These are phyloP conservation scores for Helotiales sp. DNA, from an alignment of 2,329 filamentous ascomycete species.

Conservation along the genomic window DNA sequence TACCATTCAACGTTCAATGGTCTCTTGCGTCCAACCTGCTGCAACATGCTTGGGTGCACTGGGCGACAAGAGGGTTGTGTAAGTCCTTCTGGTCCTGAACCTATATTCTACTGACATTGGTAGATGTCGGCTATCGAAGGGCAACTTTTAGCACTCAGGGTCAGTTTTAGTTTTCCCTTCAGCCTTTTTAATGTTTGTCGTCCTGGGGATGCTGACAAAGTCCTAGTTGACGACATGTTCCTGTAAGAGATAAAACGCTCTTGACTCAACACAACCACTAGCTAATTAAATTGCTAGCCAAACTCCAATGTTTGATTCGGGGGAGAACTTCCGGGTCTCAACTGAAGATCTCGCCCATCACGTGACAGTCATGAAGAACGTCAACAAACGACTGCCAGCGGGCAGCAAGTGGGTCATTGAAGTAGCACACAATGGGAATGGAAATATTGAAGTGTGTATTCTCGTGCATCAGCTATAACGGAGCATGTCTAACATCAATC, in stretches of 20 bases:
- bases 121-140: constrained; percentile 39
- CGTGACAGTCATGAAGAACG: constrained; percentile 48
- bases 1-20: constrained; percentile 53
- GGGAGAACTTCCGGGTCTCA: constrained; percentile 55
- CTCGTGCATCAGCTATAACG: background rate
- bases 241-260: constrained; percentile 53
- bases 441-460: constrained; percentile 49
- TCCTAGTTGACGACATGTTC: constrained; percentile 64
- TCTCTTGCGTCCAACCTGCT: constrained; percentile 58
- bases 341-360: constrained; percentile 53
- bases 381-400: constrained; percentile 54
- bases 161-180: constrained; percentile 12
- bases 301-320: constrained; percentile 10
- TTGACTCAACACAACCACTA: background rate
- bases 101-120: background rate
- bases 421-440: constrained; percentile 60
- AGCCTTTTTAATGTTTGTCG: background rate
- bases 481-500: background rate
- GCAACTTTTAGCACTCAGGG: constrained; percentile 37
- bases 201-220: constrained; percentile 21
- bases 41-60: constrained; percentile 67
- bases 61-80: constrained; percentile 62
- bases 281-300: background rate
- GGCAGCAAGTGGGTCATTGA: constrained; percentile 59
- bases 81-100: background rate